Evolutionary conservation across 345 rosid species (phyloP).

Genomic region (Microcos paniculata): DNA sequence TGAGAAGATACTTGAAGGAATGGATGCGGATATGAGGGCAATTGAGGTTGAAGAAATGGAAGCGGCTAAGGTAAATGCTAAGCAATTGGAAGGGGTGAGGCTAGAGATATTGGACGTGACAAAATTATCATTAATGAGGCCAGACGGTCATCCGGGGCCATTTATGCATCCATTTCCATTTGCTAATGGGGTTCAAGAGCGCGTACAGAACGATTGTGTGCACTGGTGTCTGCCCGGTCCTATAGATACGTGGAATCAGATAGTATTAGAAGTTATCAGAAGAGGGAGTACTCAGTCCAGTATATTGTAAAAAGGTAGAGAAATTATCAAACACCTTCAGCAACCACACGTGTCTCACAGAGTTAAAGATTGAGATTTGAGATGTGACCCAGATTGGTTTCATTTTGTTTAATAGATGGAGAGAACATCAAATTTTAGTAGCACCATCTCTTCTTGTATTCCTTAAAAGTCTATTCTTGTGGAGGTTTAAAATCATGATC

Average conservation of each 20-base stretch:
- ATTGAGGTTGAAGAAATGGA: too few relatives aligned
- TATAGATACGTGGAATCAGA: constrained; percentile 90
- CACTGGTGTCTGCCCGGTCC: constrained; percentile 99
- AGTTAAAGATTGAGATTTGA: too few relatives aligned
- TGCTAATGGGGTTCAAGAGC: constrained; percentile 65
- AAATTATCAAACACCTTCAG: background rate
- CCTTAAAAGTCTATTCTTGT: too few relatives aligned
- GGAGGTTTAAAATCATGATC: too few relatives aligned
- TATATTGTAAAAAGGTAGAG: constrained; percentile 25
- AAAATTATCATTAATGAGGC: constrained; percentile 62
- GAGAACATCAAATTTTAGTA: too few relatives aligned
- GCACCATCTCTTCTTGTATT: too few relatives aligned
- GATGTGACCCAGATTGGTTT: too few relatives aligned
- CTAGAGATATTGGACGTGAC: constrained; percentile 77
- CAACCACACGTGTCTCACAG: too few relatives aligned
- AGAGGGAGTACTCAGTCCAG: constrained; percentile 42
- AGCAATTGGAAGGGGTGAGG: constrained; percentile 30
- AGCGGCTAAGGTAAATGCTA: constrained; percentile 37
- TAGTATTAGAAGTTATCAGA: constrained; percentile 57
- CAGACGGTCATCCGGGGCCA: constrained; percentile 95
- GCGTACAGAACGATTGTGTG: constrained; percentile 85
- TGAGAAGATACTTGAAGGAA: constrained; percentile 68
- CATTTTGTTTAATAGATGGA: too few relatives aligned
- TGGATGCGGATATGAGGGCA: constrained; percentile 78
- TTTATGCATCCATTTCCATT: constrained; percentile 79